Evolutionary conservation across 768 basidiomycete genomes (phyloP).

Genomic region (Antrodiella citrinella): DNA sequence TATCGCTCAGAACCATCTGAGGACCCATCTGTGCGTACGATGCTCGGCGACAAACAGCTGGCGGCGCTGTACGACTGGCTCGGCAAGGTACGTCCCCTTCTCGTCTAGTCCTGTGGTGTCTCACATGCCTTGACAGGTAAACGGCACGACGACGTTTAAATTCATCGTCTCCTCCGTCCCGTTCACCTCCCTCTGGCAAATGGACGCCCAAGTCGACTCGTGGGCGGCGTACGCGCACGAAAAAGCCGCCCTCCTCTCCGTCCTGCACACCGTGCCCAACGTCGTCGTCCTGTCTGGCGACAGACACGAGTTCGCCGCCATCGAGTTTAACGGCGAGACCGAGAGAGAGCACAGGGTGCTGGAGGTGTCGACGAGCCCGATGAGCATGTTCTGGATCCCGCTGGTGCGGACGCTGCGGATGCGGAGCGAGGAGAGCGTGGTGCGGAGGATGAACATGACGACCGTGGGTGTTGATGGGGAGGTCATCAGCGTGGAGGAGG

Average conservation of each 20-base stretch:
- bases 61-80: conserved; percentile 58
- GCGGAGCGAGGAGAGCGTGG: conserved; percentile 36
- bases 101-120: neutral
- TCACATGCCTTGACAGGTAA: conserved; percentile 35
- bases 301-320: conserved; percentile 71
- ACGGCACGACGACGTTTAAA: conserved; percentile 67
- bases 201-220: conserved; percentile 54
- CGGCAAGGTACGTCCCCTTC: conserved; percentile 29
- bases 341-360: conserved; percentile 31
- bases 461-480: conserved; percentile 36
- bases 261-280: conserved; percentile 61
- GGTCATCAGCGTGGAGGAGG: conserved; percentile 15
- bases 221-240: conserved; percentile 62
- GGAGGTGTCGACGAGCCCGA: conserved; percentile 64
- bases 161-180: conserved; percentile 71
- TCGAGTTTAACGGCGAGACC: conserved; percentile 43
- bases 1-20: conserved; percentile 40
- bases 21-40: conserved; percentile 39
- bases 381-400: conserved; percentile 65
- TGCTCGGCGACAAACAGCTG: conserved; percentile 65
- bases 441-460: conserved; percentile 19
- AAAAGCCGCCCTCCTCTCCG: conserved; percentile 46
- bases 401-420: conserved; percentile 43
- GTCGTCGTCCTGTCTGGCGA: conserved; percentile 66
- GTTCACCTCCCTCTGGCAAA: conserved; percentile 64